Base-by-base conservation (phyloP, 257 asterid species). In the Plectranthus barbatus region DNA sequence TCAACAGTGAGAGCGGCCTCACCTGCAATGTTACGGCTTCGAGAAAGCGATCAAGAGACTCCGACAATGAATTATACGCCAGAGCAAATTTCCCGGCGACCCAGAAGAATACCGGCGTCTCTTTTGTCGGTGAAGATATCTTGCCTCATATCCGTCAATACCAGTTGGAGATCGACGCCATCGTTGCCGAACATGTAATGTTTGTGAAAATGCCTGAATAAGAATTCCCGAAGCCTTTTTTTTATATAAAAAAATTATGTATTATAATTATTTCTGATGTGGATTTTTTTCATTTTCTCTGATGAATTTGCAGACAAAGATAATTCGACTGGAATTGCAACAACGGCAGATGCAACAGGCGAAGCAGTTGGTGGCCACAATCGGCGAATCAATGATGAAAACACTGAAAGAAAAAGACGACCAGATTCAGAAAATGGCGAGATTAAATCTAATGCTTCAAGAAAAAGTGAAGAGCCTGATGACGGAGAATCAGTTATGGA, bases 401-500 rank as follows among this genome's bases (percentile, higher is more conserved):
- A 77, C 68, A 48, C 17, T 86, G 45, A 71, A 68, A 9, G 95
- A 77, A 44, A 86, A 79, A n/a, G 92, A 86, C 7, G 92, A 80
- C 0, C 83, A 84, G 24, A 80, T 86, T 12, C 72, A 75, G 23
- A 62, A 55, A 55, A 74, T 86, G 64, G 70, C 71, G 0, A 82
- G 79, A 54, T 20, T 84, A 14, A 84, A 82, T 31, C 44, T 64
- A 29, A 75, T 73, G 0, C 82, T 86, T 13, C 80, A 80, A 54
- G 84, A 81, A 9, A 69, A 74, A 33, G 77, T 78, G 0, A 81
- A 71, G 53, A 56, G 62, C 6, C 72, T 84, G 0, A 78, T 56
- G 61, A 64, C 70, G 0, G 89, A 86, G 17, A 86, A 81, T 37
- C 91, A 86, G 5, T 42, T 84, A 2, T 86, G 91, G 95, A 53